Evolutionary conservation across 2,329 filamentous ascomycete species (phyloP).

Genomic region (Hypoxylon sp.): DNA sequence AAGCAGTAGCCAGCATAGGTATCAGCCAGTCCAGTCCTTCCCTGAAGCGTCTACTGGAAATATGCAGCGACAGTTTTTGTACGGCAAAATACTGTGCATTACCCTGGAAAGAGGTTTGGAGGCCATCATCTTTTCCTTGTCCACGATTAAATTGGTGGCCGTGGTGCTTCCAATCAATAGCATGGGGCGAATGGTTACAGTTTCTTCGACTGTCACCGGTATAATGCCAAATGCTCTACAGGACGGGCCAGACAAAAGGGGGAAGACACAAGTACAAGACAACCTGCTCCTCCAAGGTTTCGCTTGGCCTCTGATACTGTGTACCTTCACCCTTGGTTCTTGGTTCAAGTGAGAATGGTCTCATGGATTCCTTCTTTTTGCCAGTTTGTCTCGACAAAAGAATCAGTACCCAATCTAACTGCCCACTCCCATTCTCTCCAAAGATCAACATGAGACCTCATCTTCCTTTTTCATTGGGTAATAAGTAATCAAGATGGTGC

Average conservation of each 20-base stretch:
- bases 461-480: slow-evolving; percentile 8
- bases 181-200: slow-evolving; percentile 26
- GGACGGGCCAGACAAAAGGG: slow-evolving; percentile 26
- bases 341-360: slow-evolving; percentile 6
- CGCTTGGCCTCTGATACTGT: slow-evolving; percentile 31
- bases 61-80: slow-evolving; percentile 4
- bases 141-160: not conserved
- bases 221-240: slow-evolving; percentile 3
- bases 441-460: slow-evolving; percentile 20
- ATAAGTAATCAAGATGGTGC: slow-evolving; percentile 9
- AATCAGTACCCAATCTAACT: slow-evolving; percentile 22
- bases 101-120: not conserved
- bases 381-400: slow-evolving; percentile 19
- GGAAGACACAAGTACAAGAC: slow-evolving; percentile 28
- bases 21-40: slow-evolving; percentile 7
- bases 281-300: slow-evolving; percentile 27
- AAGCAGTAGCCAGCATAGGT: slow-evolving; percentile 5
- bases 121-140: slow-evolving; percentile 1
- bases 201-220: slow-evolving; percentile 30
- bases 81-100: slow-evolving; percentile 6
- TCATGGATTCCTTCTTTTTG: slow-evolving; percentile 20
- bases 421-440: slow-evolving; percentile 25
- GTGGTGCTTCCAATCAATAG: slow-evolving; percentile 23
- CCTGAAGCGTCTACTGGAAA: not conserved
- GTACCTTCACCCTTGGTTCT: slow-evolving; percentile 15